Evolutionary conservation across 2,329 filamentous ascomycete species (phyloP), one percentile per base, ranked within the genome.

Genomic region (Alternaria sp.): DNA sequence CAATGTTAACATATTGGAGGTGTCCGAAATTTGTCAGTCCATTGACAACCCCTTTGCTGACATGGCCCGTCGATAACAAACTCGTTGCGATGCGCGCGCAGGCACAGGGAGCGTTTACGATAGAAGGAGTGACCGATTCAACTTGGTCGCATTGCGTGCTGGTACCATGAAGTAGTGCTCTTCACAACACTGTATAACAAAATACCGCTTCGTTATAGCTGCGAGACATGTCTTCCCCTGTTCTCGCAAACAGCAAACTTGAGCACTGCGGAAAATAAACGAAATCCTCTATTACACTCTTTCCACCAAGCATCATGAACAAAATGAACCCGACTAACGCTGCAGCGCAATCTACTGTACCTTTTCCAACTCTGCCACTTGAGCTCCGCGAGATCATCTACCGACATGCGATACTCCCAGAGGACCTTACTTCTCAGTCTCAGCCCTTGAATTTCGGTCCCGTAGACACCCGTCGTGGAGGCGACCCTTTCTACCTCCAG

Each of bases 341-440:
- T 17, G 17, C 17, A 44, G 25, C 25, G 23, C 30, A n/a, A 40
- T 9, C 23, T 6, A 23, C 54, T 23, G 36, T 12, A 11, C 32
- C 23, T 12, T 62, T 62, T 21, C 55, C 54, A 11, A 55, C 23
- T 12, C 26, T 65, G 5, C 62, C 59, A n/a, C 26, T 56, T 8
- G 57, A 66, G 30, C 44, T 62, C 8, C 56, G 63, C 21, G 55
- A 57, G 13, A 47, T 36, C 7, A 59, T 62, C 15, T 65, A 62
- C 51, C 10, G 8, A 3, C 40, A 46, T 21, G 54, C 32, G 3
- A 21, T 58, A 15, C 32, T 49, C 7, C 54, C 36, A 40, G 19
- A 19, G 17, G 43, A 40, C 36, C 9, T 25, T 40, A 49, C 43
- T 40, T 21, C 30, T 28, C 44, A 25, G 12, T 47, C n/a, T 30